These are phyloP conservation scores for Leishmania major DNA, from an alignment of 208 protist species.

Conservation along the genomic window DNA sequence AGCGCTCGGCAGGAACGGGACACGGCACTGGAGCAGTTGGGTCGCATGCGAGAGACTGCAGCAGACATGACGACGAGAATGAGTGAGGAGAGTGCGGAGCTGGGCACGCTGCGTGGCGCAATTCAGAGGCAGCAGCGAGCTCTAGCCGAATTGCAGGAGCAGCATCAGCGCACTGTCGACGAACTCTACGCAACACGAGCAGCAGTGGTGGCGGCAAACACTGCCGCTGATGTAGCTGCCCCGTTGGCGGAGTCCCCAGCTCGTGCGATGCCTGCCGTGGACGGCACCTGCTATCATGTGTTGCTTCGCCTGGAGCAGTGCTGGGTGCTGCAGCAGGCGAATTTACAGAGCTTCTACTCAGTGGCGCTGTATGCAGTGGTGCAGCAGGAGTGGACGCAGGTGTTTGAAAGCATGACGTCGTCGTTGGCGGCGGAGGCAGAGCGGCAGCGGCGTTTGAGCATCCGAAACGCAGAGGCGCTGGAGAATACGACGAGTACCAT, in stretches of 20 bases:
- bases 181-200: conserved; percentile 2
- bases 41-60: neutral
- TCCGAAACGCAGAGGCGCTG: conserved; percentile 46
- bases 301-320: conserved; percentile 1
- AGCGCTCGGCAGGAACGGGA: conserved; percentile 28
- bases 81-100: neutral
- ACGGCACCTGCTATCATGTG: neutral
- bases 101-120: neutral
- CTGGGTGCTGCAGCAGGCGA: conserved; percentile 16
- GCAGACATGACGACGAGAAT: neutral
- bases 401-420: neutral
- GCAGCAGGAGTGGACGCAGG: conserved; percentile 12
- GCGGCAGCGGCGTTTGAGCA: conserved; percentile 28
- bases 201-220: neutral
- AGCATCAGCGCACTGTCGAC: neutral
- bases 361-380: conserved; percentile 12
- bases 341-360: conserved; percentile 26
- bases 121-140: conserved; percentile 13
- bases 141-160: neutral
- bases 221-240: neutral
- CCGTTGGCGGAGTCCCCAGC: neutral
- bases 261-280: neutral
- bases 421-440: conserved; percentile 21
- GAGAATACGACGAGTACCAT: conserved; percentile 66
- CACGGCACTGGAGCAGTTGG: conserved; percentile 1